A percentile compares a stretch with the other conserved stretches of the same genome.
Evolutionary conservation across 2,329 filamentous ascomycete genomes (phyloP).

Genomic region (Penicillium sp.): DNA sequence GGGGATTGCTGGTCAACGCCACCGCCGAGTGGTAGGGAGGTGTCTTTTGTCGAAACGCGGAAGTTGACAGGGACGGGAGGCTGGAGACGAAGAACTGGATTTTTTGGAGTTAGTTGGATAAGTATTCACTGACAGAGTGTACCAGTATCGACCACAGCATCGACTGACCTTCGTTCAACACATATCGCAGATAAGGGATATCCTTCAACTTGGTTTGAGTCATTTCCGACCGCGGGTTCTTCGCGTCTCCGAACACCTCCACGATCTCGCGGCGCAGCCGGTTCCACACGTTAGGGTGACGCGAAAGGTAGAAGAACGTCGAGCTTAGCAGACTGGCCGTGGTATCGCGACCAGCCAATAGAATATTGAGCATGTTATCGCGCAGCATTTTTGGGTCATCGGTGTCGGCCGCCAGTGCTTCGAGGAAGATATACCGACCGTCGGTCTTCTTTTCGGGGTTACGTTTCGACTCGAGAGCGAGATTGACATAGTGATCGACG

Average conservation of each 20-base stretch:
- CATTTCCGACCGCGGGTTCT: slow-evolving; percentile 30
- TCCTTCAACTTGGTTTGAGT: slow-evolving; percentile 39
- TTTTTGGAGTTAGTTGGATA: neutral
- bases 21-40: slow-evolving; percentile 45
- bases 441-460: slow-evolving; percentile 27
- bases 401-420: slow-evolving; percentile 41
- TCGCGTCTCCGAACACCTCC: slow-evolving; percentile 37
- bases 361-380: slow-evolving; percentile 44
- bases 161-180: slow-evolving; percentile 30
- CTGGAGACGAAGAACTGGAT: slow-evolving; percentile 35
- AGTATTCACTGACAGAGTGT: neutral
- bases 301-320: slow-evolving; percentile 42
- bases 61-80: slow-evolving; percentile 42
- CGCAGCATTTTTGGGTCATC: slow-evolving; percentile 41
- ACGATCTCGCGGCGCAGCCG: slow-evolving; percentile 32
- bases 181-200: slow-evolving; percentile 34
- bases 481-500: slow-evolving; percentile 43
- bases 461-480: slow-evolving; percentile 33
- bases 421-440: slow-evolving; percentile 44
- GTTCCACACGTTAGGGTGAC: slow-evolving; percentile 30
- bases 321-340: slow-evolving; percentile 41
- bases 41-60: slow-evolving; percentile 35
- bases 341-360: slow-evolving; percentile 47
- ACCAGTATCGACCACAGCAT: neutral
- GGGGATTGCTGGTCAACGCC: slow-evolving; percentile 53